These are phyloP conservation scores for Coemansia sp. DNA, from an alignment of 192 early-diverging fungal species.

Conservation along the genomic window DNA sequence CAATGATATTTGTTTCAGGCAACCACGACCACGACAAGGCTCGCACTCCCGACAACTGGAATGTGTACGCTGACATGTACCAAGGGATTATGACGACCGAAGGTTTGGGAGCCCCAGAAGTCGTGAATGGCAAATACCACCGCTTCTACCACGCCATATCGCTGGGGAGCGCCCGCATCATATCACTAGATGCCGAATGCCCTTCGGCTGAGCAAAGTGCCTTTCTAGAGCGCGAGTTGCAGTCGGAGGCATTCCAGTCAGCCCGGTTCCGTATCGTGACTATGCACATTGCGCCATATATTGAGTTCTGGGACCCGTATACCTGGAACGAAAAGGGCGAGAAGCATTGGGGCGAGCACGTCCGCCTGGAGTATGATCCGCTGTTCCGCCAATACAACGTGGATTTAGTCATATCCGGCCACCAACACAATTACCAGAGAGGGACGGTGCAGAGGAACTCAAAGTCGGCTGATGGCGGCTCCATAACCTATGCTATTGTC, in stretches of 20 bases:
- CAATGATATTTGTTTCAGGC: slow-evolving; percentile 69
- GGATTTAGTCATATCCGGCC: slow-evolving; percentile 72
- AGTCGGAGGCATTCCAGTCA: slow-evolving; percentile 51
- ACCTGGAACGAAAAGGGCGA: slow-evolving; percentile 65
- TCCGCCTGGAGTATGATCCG: slow-evolving; percentile 63
- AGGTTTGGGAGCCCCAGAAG: slow-evolving; percentile 10
- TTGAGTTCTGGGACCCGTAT: slow-evolving; percentile 74
- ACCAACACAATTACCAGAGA: slow-evolving; percentile 78
- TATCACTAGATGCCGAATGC: slow-evolving; percentile 68
- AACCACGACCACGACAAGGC: slow-evolving; percentile 71
- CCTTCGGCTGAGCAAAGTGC: slow-evolving; percentile 58
- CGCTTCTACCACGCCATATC: slow-evolving; percentile 41
- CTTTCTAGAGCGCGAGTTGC: slow-evolving; percentile 61
- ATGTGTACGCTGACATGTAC: slow-evolving; percentile 48
- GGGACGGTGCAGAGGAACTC: slow-evolving; percentile 18
- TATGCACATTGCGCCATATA: slow-evolving; percentile 71
- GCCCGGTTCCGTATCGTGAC: slow-evolving; percentile 66
- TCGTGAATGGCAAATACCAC: slow-evolving; percentile 33
- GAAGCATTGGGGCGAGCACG: slow-evolving; percentile 71
- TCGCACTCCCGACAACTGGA: slow-evolving; percentile 51
- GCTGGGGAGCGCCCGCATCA: slow-evolving; percentile 61
- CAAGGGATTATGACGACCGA: slow-evolving; percentile 33
- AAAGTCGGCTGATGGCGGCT: slow-evolving; percentile 29
- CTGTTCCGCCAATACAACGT: slow-evolving; percentile 64
- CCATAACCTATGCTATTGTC: slow-evolving; percentile 65